phyloP scores from a whole-genome alignment of 495 filamentous ascomycete genomes.

The Penicillium antarcticum region DNA sequence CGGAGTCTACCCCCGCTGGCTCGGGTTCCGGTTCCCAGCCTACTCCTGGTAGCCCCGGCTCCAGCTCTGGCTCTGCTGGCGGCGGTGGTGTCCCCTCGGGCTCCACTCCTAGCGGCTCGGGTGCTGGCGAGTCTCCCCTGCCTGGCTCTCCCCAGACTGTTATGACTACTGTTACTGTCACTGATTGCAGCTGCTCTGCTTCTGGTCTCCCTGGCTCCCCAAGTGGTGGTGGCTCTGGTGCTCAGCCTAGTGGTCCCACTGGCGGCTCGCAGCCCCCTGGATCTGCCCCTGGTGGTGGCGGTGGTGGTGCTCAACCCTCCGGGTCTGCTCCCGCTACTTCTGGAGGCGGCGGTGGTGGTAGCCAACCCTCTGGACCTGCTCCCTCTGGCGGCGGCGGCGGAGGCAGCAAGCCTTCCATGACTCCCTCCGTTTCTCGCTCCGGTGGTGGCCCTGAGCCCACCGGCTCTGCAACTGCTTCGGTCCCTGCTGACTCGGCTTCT shows the following conservation, averaged over 20 bases:
- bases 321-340: neutral
- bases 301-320: neutral
- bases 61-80: constrained; percentile 3
- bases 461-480: constrained; percentile 4
- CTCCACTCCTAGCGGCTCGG: constrained; percentile 5
- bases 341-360: neutral
- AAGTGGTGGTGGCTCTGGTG: neutral
- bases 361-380: neutral
- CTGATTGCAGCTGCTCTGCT: constrained; percentile 19
- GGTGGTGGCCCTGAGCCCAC: constrained; percentile 7
- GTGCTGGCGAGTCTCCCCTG: constrained; percentile 9
- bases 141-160: constrained; percentile 12
- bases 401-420: neutral
- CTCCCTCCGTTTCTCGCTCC: neutral
- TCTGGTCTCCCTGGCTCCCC: constrained; percentile 9
- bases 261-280: neutral
- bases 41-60: constrained; percentile 1
- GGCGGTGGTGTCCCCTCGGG: neutral
- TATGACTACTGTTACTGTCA: constrained; percentile 24
- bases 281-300: neutral
- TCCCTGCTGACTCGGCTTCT: constrained; percentile 6
- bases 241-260: neutral
- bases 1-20: neutral
- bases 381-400: neutral
- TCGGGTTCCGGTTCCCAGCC: constrained; percentile 3